Base-by-base conservation (phyloP, 176 grass and related monocot genomes). In the Oryza rufipogon region DNA sequence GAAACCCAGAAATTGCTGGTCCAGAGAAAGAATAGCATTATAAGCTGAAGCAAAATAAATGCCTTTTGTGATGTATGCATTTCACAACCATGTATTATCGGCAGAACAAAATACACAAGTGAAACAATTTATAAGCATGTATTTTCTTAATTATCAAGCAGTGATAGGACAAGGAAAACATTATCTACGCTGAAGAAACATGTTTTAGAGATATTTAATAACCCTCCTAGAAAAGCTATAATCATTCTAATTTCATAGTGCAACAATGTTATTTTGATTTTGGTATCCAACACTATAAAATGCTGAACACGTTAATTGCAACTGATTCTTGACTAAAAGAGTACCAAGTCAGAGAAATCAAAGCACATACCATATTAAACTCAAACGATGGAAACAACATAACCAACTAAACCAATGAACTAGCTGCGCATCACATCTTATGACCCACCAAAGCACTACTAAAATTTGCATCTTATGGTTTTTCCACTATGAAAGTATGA, bases 1-100 rank as follows among this genome's bases (percentile, higher is more conserved):
- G 48, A 78, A 85, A 33, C 91, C 97, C 79, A 99, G 82, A 85
- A 89, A 89, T 86, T 90, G 84, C 93, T 97, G 88, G 23, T 22
- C 48, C 83, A 84, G 16, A 76, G 16, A 89, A 67, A 83, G 58
- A 88, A 74, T 22, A 5, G 14, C 9, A 47, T 0, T n/a, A 71
- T 83, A 75, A 87, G 86, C 10, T 45, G 11, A 83, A 78, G 20
- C 51, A 72, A 11, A 60, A 26, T 71, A 14, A 11, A 7, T 63
- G 58, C 20, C 58, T 63, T 23, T 22, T 63, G 2, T 23, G 56
- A 60, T 20, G 51, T 54, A 54, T 44, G 15, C 2, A 68, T 9
- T 90, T 73, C 20, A 39, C 32, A 11, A 47, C 52, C n/a, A 65
- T 76, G 41, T 9, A 11, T 11, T 19, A 81, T 45, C n/a, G 47